A percentile compares a stretch with the other conserved stretches of the same genome.
These are phyloP conservation scores for Penicillium waksmanii DNA, from an alignment of 495 filamentous ascomycete genomes.

Conservation along the genomic window DNA sequence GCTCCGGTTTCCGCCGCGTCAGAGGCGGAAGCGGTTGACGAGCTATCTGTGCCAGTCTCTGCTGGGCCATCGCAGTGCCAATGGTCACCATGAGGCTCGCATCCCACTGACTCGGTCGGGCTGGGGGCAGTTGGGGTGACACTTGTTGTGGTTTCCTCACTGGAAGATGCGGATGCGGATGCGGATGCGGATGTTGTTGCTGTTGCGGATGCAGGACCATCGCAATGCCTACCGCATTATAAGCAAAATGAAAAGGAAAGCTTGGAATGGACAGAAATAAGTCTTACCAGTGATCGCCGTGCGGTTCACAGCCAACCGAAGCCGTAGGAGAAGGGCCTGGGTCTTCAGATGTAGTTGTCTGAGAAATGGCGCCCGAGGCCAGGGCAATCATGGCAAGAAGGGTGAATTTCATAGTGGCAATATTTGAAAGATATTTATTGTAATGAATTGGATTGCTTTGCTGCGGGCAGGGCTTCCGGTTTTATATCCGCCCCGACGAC, in stretches of 20 bases:
- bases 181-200: conserved; percentile 7
- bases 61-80: conserved; percentile 36
- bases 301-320: conserved; percentile 36
- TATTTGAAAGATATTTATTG: neutral
- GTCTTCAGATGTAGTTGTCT: conserved; percentile 8
- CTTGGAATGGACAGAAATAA: neutral
- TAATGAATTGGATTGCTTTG: neutral
- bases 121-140: conserved; percentile 22
- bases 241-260: neutral
- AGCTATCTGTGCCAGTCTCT: conserved; percentile 10
- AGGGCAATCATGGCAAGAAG: conserved; percentile 25
- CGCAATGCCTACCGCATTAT: conserved; percentile 1
- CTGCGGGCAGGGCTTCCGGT: neutral
- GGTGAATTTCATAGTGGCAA: neutral
- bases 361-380: conserved; percentile 17
- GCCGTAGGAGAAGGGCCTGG: conserved; percentile 35
- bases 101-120: conserved; percentile 33
- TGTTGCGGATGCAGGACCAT: conserved; percentile 26
- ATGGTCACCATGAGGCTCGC: conserved; percentile 34
- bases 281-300: conserved; percentile 37
- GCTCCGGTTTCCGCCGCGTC: neutral
- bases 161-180: conserved; percentile 10
- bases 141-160: conserved; percentile 1
- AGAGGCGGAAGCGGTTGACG: neutral
- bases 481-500: neutral